Evolutionary conservation across 768 basidiomycete genomes (phyloP).

Genomic region (Suillus plorans): DNA sequence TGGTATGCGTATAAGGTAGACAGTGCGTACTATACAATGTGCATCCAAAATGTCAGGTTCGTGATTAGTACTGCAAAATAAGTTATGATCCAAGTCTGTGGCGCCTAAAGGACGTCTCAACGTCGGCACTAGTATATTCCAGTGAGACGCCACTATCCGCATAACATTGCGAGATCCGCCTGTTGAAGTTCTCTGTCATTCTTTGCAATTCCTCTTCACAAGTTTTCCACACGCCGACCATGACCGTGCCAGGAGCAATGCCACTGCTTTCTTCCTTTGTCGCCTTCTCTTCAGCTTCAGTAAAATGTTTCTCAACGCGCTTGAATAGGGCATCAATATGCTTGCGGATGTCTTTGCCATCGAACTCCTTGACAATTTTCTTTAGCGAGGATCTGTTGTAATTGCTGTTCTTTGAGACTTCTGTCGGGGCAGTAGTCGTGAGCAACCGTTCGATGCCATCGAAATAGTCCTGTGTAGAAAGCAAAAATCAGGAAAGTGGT

Average conservation of each 20-base stretch:
- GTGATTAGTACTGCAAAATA: not conserved
- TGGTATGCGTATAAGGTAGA: not conserved
- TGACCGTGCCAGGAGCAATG: constrained; percentile 60
- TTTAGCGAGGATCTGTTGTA: constrained; percentile 81
- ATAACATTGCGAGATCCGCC: constrained; percentile 78
- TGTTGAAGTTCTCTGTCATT: constrained; percentile 67
- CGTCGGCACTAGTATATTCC: constrained; percentile 74
- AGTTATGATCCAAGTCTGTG: constrained; percentile 41
- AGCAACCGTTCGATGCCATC: constrained; percentile 89
- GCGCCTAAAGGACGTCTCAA: constrained; percentile 75
- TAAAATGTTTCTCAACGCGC: constrained; percentile 95
- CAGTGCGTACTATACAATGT: constrained; percentile 6
- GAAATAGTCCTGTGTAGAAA: constrained; percentile 76
- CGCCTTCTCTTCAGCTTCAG: constrained; percentile 71
- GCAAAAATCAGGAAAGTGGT: not conserved
- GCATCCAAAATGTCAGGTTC: constrained; percentile 1
- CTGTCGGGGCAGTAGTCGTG: constrained; percentile 73
- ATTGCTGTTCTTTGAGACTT: constrained; percentile 70
- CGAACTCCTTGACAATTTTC: constrained; percentile 83
- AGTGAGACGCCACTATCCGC: constrained; percentile 65
- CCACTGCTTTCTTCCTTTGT: constrained; percentile 53
- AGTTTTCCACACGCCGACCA: constrained; percentile 87
- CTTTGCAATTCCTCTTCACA: constrained; percentile 82
- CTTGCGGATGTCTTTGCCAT: constrained; percentile 86
- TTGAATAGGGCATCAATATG: constrained; percentile 83